A percentile compares a stretch with the other conserved stretches of the same genome.
Evolutionary conservation across 129 eudicot genomes (phyloP).

Genomic region (Lactuca saligna): DNA sequence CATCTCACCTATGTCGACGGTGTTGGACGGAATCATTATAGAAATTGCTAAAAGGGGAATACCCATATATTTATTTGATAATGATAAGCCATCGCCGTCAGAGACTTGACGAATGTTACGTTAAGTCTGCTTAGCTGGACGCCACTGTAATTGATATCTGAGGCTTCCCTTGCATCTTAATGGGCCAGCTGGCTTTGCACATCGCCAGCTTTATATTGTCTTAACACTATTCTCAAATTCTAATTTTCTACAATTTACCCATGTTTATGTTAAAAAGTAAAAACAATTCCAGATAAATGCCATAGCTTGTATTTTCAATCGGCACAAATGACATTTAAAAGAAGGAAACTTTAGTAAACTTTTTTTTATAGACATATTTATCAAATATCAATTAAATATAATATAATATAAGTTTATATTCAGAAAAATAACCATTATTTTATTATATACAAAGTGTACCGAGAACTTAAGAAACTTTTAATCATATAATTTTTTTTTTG

Average conservation of each 20-base stretch:
- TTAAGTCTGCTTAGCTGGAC: constrained; percentile 20
- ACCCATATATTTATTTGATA: neutral
- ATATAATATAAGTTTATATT: too few species aligned
- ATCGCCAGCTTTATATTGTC: constrained; percentile 15
- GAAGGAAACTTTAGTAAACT: too few species aligned
- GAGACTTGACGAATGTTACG: constrained; percentile 7
- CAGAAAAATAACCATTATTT: too few species aligned
- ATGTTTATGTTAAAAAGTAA: neutral
- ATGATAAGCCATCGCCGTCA: neutral
- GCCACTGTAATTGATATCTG: constrained; percentile 9
- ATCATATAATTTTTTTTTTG: too few species aligned
- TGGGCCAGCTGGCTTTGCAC: constrained; percentile 24
- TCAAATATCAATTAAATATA: too few species aligned
- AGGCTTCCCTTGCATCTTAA: constrained; percentile 6
- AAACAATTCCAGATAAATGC: neutral
- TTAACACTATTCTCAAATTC: neutral
- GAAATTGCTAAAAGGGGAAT: neutral
- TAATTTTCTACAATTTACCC: neutral
- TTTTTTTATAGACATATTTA: too few species aligned
- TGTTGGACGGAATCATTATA: constrained; percentile 21
- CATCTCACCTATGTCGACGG: constrained; percentile 15
- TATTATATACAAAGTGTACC: too few species aligned
- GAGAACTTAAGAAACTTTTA: too few species aligned
- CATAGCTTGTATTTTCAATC: too few species aligned
- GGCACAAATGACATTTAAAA: too few species aligned